phyloP scores from a whole-genome alignment of 371 early-diverging fungal genomes.

The Mortierella sp. region DNA sequence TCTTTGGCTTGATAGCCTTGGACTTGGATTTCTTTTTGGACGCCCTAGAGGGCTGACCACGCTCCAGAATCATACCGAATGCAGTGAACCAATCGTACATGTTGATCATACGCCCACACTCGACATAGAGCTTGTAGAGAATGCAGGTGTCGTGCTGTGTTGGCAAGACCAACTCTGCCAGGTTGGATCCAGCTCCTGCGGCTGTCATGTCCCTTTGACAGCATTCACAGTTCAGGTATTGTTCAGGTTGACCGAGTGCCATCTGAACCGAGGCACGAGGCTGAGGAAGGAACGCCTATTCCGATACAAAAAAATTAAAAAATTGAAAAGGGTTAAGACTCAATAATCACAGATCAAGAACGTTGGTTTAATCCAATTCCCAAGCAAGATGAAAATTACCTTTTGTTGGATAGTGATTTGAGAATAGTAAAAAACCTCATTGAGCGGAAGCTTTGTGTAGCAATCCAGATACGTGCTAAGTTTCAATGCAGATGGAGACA shows the following conservation, averaged over 20 bases:
- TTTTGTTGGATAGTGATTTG: slow-evolving; percentile 74
- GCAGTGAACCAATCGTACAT: slow-evolving; percentile 91
- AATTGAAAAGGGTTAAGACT: neutral
- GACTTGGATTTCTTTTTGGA: neutral
- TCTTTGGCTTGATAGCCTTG: slow-evolving; percentile 18
- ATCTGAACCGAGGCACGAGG: slow-evolving; percentile 86
- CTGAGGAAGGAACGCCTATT: slow-evolving; percentile 82
- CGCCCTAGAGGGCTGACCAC: slow-evolving; percentile 16
- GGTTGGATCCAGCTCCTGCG: slow-evolving; percentile 29
- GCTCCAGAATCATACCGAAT: slow-evolving; percentile 75
- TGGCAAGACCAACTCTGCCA: slow-evolving; percentile 59
- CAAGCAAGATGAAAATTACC: too few species aligned
- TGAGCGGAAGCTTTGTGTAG: slow-evolving; percentile 66
- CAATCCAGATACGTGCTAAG: slow-evolving; percentile 60
- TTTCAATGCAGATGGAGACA: neutral
- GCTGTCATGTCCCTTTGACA: slow-evolving; percentile 56
- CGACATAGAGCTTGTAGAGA: slow-evolving; percentile 87
- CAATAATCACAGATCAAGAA: too few species aligned
- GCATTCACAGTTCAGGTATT: slow-evolving; percentile 83
- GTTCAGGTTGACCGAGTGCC: slow-evolving; percentile 77
- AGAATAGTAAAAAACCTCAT: slow-evolving; percentile 83
- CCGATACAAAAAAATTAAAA: neutral
- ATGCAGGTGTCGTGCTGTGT: slow-evolving; percentile 87
- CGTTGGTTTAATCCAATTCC: too few species aligned
- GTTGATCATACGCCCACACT: slow-evolving; percentile 94